Evolutionary conservation across 495 filamentous ascomycete genomes (phyloP).

Genomic region (Aeminium ludgeri): DNA sequence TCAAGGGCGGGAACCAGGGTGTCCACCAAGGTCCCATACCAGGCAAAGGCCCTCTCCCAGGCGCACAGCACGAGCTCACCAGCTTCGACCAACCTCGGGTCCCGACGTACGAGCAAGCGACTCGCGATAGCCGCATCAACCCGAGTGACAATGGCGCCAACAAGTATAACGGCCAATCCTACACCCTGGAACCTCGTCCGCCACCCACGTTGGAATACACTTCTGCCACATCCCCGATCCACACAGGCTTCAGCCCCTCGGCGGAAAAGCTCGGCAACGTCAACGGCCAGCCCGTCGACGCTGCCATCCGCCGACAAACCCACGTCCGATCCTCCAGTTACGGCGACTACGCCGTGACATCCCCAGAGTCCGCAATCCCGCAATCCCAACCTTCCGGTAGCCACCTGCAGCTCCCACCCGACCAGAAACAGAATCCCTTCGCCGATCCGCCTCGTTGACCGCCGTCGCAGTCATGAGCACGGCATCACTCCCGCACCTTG

Average conservation of each 20-base stretch:
- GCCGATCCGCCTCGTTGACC: conserved; percentile 18
- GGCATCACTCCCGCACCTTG: conserved; percentile 19
- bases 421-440: conserved; percentile 23
- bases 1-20: conserved; percentile 32
- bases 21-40: conserved; percentile 30
- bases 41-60: background rate
- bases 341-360: conserved; percentile 20
- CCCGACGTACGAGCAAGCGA: conserved; percentile 16
- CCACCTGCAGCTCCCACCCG: conserved; percentile 4
- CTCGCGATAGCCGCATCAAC: conserved; percentile 1
- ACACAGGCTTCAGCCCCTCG: conserved; percentile 9
- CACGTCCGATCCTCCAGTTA: conserved; percentile 23
- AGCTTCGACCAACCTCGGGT: conserved; percentile 4
- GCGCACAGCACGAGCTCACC: background rate
- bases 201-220: conserved; percentile 18
- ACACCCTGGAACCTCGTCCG: conserved; percentile 22
- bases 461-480: conserved; percentile 9
- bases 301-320: conserved; percentile 19
- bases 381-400: background rate
- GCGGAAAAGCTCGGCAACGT: conserved; percentile 21
- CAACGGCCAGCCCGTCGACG: conserved; percentile 19
- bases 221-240: conserved; percentile 11
- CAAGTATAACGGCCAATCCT: conserved; percentile 14
- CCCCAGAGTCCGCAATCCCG: conserved; percentile 10
- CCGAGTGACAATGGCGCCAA: conserved; percentile 13